Conservation (phyloP, 805 yeast genomes). For the Candida coquimbonensis region DNA sequence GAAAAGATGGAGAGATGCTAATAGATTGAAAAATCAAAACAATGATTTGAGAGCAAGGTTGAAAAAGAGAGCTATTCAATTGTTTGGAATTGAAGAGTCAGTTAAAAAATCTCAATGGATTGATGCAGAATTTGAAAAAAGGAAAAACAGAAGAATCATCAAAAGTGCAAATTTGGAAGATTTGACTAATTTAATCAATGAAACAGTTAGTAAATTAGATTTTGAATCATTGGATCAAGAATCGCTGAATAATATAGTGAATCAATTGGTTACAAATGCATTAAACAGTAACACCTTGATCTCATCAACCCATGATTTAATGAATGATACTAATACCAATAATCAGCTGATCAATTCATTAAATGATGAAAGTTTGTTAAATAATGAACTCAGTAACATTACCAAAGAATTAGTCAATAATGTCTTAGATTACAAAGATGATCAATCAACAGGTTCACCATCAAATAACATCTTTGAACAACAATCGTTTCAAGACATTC, state of each 20-base stretch:
- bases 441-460: background rate
- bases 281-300: background rate
- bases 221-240: constrained; percentile 39
- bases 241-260: constrained; percentile 19
- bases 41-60: constrained; percentile 79
- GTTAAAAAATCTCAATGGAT: constrained; percentile 63
- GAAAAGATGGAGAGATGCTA: constrained; percentile 77
- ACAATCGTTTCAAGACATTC: no score
- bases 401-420: constrained; percentile 6
- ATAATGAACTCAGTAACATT: constrained; percentile 3
- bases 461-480: background rate
- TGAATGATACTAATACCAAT: background rate
- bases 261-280: constrained; percentile 20
- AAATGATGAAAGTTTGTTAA: background rate
- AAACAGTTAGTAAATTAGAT: constrained; percentile 31
- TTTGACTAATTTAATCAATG: constrained; percentile 21
- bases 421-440: constrained; percentile 1
- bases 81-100: constrained; percentile 58
- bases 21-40: constrained; percentile 76
- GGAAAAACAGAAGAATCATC: constrained; percentile 53
- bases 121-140: constrained; percentile 58
- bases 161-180: constrained; percentile 31
- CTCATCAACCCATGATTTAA: background rate
- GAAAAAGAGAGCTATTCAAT: constrained; percentile 56
- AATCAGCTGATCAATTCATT: background rate